phyloP scores from a whole-genome alignment of 345 rosid genomes.

The Gossypium raimondii region DNA sequence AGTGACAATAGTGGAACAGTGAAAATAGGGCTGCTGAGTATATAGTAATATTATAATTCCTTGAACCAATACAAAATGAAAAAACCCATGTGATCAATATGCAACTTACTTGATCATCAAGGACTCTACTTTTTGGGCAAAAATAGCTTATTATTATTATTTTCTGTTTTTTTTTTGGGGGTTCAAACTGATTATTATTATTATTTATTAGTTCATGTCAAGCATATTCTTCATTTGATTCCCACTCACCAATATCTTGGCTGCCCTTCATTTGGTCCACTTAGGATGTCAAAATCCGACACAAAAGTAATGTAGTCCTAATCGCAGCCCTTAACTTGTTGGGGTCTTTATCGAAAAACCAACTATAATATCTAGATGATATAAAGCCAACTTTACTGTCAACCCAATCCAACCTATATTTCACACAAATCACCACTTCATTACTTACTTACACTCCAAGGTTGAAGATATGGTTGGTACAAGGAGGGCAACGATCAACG shows the following conservation, averaged over 20 bases:
- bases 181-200: neutral
- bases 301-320: neutral
- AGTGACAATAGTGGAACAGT: neutral
- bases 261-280: neutral
- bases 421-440: neutral
- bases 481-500: constrained; percentile 17
- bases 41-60: neutral
- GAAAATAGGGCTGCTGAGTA: neutral
- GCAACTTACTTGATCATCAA: constrained; percentile 3
- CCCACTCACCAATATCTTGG: neutral
- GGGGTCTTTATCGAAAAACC: neutral
- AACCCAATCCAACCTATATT: no score
- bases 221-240: neutral
- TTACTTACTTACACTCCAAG: neutral
- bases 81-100: neutral
- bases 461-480: constrained; percentile 9
- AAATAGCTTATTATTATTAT: neutral
- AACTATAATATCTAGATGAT: neutral
- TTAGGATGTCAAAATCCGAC: neutral
- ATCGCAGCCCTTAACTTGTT: neutral
- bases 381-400: neutral
- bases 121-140: neutral
- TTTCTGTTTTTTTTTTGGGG: no score
- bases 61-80: neutral
- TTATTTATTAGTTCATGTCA: neutral